These are phyloP conservation scores for Fragilaria radians DNA, from an alignment of 108 stramenopile species.

Conservation along the genomic window DNA sequence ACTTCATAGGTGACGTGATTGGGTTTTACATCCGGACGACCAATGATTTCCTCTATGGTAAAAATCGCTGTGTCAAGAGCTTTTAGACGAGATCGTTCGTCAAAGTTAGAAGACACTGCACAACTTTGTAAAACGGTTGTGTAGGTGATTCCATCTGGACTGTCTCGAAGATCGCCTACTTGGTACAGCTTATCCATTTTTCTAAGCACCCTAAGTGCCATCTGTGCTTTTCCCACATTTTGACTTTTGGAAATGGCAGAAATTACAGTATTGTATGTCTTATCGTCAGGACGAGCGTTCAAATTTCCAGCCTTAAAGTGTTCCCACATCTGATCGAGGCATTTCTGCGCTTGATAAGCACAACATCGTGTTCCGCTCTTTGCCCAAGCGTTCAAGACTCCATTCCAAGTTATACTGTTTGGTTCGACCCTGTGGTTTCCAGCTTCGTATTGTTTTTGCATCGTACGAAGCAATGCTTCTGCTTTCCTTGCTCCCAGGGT, in stretches of 20 bases:
- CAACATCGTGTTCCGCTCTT: slow-evolving; percentile 30
- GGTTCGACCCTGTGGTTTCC: slow-evolving; percentile 12
- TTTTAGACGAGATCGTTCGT: slow-evolving; percentile 19
- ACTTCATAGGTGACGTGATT: slow-evolving; percentile 81
- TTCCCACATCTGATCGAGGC: slow-evolving; percentile 7
- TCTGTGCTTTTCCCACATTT: slow-evolving; percentile 36
- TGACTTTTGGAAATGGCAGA: slow-evolving; percentile 44
- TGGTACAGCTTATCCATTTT: slow-evolving; percentile 44
- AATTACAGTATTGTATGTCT: slow-evolving; percentile 24
- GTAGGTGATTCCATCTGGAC: slow-evolving; percentile 8
- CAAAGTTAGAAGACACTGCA: slow-evolving; percentile 9
- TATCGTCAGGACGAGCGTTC: not conserved
- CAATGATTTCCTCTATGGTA: slow-evolving; percentile 46
- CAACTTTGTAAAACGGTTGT: slow-evolving; percentile 20
- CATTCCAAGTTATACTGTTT: slow-evolving; percentile 35
- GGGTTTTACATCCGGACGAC: slow-evolving; percentile 20
- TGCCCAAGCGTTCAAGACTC: slow-evolving; percentile 39
- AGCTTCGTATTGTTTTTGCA: slow-evolving; percentile 1
- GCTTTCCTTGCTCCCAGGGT: slow-evolving; percentile 22
- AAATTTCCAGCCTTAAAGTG: not conserved
- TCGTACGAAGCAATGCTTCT: slow-evolving; percentile 2
- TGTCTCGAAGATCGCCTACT: slow-evolving; percentile 8
- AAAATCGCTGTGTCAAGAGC: slow-evolving; percentile 59
- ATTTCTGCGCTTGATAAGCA: slow-evolving; percentile 23
- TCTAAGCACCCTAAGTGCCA: slow-evolving; percentile 28